These are phyloP conservation scores for Asterophora parasitica DNA, from an alignment of 768 basidiomycete species.

Conservation along the genomic window DNA sequence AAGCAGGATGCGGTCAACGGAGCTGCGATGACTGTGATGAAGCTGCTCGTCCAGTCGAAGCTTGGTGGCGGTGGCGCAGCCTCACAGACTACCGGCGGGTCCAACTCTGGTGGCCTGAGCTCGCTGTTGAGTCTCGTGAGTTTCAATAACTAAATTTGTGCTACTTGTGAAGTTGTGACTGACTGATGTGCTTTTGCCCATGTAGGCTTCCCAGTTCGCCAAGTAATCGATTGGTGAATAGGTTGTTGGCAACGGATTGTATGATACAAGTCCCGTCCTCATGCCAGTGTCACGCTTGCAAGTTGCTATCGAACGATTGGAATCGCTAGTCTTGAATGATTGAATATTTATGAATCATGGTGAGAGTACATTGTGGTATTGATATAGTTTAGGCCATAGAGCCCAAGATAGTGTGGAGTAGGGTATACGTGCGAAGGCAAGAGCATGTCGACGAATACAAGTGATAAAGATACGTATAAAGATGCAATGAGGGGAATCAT, in stretches of 20 bases:
- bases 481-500: not conserved
- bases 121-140: conserved; percentile 59
- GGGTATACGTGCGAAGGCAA: not conserved
- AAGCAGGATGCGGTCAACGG: conserved; percentile 80
- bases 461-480: not conserved
- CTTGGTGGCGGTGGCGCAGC: conserved; percentile 47
- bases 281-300: no score
- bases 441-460: not conserved
- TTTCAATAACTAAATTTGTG: conserved; percentile 6
- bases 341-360: no score
- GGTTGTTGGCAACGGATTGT: not conserved
- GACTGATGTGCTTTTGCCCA: not conserved
- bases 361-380: no score
- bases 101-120: conserved; percentile 66
- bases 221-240: not conserved
- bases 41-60: conserved; percentile 71
- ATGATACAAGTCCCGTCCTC: not conserved
- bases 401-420: no score
- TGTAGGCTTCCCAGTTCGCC: conserved; percentile 27
- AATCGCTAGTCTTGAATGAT: no score
- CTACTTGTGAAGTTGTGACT: not conserved
- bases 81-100: conserved; percentile 29
- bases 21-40: conserved; percentile 83
- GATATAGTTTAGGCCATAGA: no score
- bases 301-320: no score